Percentiles rank a stretch among this genome's conserved stretches.
These are phyloP conservation scores for Cyclocybe aegerita DNA, from an alignment of 768 basidiomycete species.

Conservation along the genomic window DNA sequence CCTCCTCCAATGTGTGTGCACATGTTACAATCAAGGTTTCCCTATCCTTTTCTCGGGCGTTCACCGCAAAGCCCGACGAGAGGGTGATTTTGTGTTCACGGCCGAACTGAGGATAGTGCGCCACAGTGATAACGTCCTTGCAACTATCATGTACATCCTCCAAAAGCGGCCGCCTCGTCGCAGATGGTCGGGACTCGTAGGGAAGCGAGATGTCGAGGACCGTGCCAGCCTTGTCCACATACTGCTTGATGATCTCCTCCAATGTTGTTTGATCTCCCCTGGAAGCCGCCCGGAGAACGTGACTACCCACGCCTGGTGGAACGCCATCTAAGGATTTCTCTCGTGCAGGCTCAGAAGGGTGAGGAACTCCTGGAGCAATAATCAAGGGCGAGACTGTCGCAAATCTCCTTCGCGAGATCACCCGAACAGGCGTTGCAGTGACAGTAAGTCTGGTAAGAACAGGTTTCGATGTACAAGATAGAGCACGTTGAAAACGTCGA, in stretches of 20 bases:
- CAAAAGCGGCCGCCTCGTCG: constrained; percentile 21
- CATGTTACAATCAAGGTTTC: constrained; percentile 50
- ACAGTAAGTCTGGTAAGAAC: no score
- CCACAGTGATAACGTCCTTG: constrained; percentile 46
- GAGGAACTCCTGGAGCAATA: constrained; percentile 15
- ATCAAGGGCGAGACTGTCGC: constrained; percentile 27
- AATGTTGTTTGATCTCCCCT: constrained; percentile 19
- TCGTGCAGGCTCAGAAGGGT: constrained; percentile 1
- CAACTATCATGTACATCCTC: constrained; percentile 17
- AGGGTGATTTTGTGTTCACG: constrained; percentile 44
- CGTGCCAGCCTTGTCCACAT: constrained; percentile 37
- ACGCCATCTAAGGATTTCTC: constrained; percentile 5
- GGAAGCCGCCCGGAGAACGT: constrained; percentile 21
- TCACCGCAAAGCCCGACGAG: constrained; percentile 58
- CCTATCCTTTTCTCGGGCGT: constrained; percentile 20
- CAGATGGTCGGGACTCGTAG: constrained; percentile 50
- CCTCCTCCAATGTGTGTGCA: constrained; percentile 66
- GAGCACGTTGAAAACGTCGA: no score
- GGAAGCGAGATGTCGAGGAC: constrained; percentile 42
- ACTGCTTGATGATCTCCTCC: constrained; percentile 40
- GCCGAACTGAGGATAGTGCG: constrained; percentile 44
- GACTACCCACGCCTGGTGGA: constrained; percentile 23
- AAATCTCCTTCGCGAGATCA: constrained; percentile 1
- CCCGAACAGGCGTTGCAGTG: background rate
- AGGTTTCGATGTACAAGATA: no score